A percentile compares a stretch with the other conserved stretches of the same genome.
Conservation (phyloP, 306 rosid species). For the Quercus suber region DNA sequence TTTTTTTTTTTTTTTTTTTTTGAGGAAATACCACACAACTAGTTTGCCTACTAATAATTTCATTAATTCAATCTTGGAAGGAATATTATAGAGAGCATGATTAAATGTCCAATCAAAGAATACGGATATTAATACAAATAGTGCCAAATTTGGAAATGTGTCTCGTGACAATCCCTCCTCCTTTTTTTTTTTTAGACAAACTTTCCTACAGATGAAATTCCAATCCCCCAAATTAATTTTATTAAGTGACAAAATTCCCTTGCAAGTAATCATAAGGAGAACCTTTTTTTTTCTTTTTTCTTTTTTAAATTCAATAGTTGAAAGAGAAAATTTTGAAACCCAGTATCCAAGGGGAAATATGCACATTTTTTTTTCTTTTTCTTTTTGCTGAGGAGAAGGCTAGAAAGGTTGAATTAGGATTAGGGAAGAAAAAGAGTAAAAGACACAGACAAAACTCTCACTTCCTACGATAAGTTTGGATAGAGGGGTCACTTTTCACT, state of each 20-base stretch:
- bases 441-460: not conserved
- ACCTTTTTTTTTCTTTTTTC: not conserved
- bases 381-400: constrained; percentile 2
- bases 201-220: constrained; percentile 18
- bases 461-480: too few species aligned
- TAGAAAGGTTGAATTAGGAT: not conserved
- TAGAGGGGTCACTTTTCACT: not conserved
- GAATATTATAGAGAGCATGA: constrained; percentile 30
- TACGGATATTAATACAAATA: constrained; percentile 39
- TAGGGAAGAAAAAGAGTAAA: not conserved
- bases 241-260: not conserved
- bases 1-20: too few species aligned
- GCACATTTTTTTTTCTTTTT: not conserved
- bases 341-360: too few species aligned
- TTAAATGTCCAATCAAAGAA: constrained; percentile 47
- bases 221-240: not conserved
- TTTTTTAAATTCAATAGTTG: too few species aligned
- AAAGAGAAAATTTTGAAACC: too few species aligned
- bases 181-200: not conserved
- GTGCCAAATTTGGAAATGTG: constrained; percentile 58
- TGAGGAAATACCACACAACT: not conserved
- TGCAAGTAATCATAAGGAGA: not conserved
- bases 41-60: not conserved
- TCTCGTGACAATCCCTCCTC: constrained; percentile 62
- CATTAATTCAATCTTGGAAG: not conserved